A percentile compares a stretch with the other conserved stretches of the same genome.
These are phyloP conservation scores for Penicillium odoratum DNA, from an alignment of 495 filamentous ascomycete genomes.

Conservation along the genomic window DNA sequence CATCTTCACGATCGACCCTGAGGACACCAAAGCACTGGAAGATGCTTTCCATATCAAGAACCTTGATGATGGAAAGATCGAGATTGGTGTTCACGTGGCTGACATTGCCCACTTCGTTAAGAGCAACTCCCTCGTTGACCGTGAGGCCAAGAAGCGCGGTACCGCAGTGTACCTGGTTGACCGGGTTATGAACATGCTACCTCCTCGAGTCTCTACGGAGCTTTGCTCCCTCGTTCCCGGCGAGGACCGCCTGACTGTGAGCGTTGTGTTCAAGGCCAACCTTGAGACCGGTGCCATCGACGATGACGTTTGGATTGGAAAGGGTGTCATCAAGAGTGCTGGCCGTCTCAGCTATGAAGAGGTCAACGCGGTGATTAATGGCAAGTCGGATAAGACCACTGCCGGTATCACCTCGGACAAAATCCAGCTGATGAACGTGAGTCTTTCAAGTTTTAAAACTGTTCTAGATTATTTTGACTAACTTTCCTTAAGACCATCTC, in stretches of 20 bases:
- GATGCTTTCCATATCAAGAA: constrained; percentile 90
- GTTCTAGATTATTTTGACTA: background rate
- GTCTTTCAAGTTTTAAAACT: constrained; percentile 14
- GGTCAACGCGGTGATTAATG: constrained; percentile 74
- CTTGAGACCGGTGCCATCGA: constrained; percentile 71
- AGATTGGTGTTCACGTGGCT: constrained; percentile 93
- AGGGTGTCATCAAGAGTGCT: constrained; percentile 86
- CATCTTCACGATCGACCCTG: constrained; percentile 88
- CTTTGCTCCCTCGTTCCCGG: constrained; percentile 84
- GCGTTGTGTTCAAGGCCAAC: constrained; percentile 87
- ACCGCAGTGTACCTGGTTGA: constrained; percentile 94
- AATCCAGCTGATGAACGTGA: constrained; percentile 73
- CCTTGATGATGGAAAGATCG: constrained; percentile 77
- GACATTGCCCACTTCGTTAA: constrained; percentile 98
- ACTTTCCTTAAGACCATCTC: constrained; percentile 58
- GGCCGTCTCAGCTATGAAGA: constrained; percentile 82
- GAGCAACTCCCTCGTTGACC: constrained; percentile 90
- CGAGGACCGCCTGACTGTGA: constrained; percentile 86
- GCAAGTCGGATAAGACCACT: constrained; percentile 56
- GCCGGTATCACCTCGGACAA: constrained; percentile 64
- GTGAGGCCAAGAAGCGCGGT: constrained; percentile 96
- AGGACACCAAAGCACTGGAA: constrained; percentile 79
- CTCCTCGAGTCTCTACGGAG: constrained; percentile 77
- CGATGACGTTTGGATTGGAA: constrained; percentile 88
- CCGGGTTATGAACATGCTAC: constrained; percentile 86